Conservation (phyloP, 2,329 filamentous ascomycete species). For the Colletotrichum ledebouriae region DNA sequence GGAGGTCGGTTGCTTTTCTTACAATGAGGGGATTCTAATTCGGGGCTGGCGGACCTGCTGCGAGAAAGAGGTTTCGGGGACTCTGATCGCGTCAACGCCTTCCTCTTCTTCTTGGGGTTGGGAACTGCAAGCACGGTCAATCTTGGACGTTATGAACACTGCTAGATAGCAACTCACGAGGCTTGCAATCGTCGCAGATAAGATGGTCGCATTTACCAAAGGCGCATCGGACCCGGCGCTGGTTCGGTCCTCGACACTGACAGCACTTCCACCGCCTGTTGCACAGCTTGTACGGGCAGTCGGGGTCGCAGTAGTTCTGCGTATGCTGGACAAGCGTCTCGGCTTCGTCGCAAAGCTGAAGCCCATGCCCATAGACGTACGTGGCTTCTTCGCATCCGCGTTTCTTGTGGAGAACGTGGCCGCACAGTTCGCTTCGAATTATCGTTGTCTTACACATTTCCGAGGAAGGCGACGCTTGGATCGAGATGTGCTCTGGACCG, state of each 20-base stretch:
- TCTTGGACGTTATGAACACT: not conserved
- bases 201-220: not conserved
- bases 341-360: not conserved
- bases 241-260: slow-evolving; percentile 5
- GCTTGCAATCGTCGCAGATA: slow-evolving; percentile 2
- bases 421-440: not conserved
- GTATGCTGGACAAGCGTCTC: not conserved
- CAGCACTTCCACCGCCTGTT: slow-evolving; percentile 22
- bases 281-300: slow-evolving; percentile 5
- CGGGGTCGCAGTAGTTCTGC: not conserved
- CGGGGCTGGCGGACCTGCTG: too few species aligned
- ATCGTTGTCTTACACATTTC: too few species aligned
- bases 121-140: not conserved
- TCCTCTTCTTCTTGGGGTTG: not conserved
- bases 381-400: not conserved
- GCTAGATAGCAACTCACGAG: slow-evolving; percentile 3
- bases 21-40: too few species aligned
- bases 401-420: not conserved
- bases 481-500: too few species aligned
- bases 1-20: too few species aligned
- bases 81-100: too few species aligned
- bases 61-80: too few species aligned
- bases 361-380: not conserved
- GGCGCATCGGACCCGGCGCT: not conserved
- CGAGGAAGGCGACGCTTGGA: too few species aligned